phyloP scores from a whole-genome alignment of 2,329 filamentous ascomycete genomes.

The Aureobasidium sp. region DNA sequence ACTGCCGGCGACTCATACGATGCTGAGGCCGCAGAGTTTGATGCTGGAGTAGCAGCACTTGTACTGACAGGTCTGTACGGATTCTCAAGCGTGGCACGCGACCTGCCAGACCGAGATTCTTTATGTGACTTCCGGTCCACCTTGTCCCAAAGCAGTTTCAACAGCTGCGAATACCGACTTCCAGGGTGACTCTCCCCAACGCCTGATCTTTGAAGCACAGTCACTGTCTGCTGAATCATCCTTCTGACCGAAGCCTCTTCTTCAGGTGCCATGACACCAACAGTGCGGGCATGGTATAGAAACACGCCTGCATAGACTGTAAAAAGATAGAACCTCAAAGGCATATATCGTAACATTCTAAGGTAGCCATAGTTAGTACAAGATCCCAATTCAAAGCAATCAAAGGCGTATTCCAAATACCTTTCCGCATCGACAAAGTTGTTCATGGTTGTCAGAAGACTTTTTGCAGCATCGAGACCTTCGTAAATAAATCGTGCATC shows the following conservation, averaged over 20 bases:
- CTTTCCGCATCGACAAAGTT: constrained; percentile 44
- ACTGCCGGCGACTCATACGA: constrained; percentile 30
- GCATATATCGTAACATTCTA: constrained; percentile 40
- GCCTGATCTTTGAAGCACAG: constrained; percentile 37
- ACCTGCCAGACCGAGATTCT: constrained; percentile 13
- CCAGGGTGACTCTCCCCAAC: constrained; percentile 42
- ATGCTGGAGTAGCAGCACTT: constrained; percentile 27
- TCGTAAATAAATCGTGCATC: constrained; percentile 46
- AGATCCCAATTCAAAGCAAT: background rate
- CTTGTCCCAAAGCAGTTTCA: constrained; percentile 44
- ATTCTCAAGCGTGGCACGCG: constrained; percentile 25
- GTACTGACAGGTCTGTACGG: constrained; percentile 36
- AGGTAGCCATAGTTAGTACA: background rate
- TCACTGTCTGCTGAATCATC: constrained; percentile 42
- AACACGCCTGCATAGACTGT: constrained; percentile 45
- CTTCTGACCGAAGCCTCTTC: constrained; percentile 41
- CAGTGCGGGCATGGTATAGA: constrained; percentile 42
- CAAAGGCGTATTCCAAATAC: constrained; percentile 1
- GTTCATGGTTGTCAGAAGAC: constrained; percentile 43
- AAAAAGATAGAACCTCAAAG: constrained; percentile 43
- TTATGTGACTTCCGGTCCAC: constrained; percentile 32
- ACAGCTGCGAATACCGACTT: constrained; percentile 40
- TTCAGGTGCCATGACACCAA: constrained; percentile 41
- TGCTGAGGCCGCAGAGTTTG: constrained; percentile 21
- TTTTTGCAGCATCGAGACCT: constrained; percentile 44